phyloP scores from a whole-genome alignment of 225 moss, liverwort and hornwort genomes.

The Takakia lepidozioides region DNA sequence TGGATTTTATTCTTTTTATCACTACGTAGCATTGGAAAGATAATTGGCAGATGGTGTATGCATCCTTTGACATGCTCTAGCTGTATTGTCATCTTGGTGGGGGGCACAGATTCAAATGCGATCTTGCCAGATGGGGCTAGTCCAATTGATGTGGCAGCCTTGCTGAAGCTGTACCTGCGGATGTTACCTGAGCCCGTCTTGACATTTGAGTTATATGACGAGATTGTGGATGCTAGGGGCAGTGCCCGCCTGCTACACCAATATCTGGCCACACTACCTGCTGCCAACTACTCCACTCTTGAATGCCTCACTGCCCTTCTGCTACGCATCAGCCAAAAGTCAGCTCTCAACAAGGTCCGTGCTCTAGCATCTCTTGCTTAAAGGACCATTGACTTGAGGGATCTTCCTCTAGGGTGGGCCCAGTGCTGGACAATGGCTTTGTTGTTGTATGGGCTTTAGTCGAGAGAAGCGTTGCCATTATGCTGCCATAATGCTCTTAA shows the following conservation, averaged over 20 bases:
- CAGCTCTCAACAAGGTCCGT: slow-evolving; percentile 57
- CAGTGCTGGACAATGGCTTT: no score
- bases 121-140: slow-evolving; percentile 43
- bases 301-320: slow-evolving; percentile 57
- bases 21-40: no score
- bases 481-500: no score
- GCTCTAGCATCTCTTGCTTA: no score
- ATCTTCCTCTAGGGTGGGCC: no score
- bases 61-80: no score
- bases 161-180: slow-evolving; percentile 50
- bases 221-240: slow-evolving; percentile 43
- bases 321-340: slow-evolving; percentile 62
- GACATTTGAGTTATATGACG: slow-evolving; percentile 53
- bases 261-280: slow-evolving; percentile 39
- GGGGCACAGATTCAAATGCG: slow-evolving; percentile 52
- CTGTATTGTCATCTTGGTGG: no score
- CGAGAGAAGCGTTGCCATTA: no score
- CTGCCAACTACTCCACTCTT: slow-evolving; percentile 47
- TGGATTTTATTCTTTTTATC: no score
- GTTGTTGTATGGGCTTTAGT: no score
- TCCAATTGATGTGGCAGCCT: slow-evolving; percentile 61
- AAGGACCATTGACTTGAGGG: no score
- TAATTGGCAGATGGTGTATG: no score
- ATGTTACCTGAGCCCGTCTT: slow-evolving; percentile 63
- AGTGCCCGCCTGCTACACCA: slow-evolving; percentile 39